These are phyloP conservation scores for Penicillium pulvis DNA, from an alignment of 495 filamentous ascomycete genomes.

Conservation along the genomic window DNA sequence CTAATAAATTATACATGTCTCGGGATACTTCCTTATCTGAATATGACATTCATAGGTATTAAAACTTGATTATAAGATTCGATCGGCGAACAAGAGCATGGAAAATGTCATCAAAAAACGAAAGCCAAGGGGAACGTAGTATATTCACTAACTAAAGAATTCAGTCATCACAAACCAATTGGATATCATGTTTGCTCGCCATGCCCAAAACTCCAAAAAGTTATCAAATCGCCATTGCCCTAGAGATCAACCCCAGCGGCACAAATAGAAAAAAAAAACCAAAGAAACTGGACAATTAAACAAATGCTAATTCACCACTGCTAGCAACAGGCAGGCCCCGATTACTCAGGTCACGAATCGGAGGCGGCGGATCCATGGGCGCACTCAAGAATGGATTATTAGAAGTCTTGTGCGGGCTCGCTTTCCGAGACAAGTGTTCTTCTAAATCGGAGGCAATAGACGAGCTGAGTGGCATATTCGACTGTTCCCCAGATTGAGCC, in stretches of 20 bases:
- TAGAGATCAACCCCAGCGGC: too few species aligned
- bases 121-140: not conserved
- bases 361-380: conserved; percentile 22
- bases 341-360: conserved; percentile 18
- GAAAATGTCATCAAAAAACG: not conserved
- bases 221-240: not conserved
- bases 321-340: conserved; percentile 30
- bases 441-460: conserved; percentile 33
- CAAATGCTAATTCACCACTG: conserved; percentile 38
- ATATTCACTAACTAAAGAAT: not conserved
- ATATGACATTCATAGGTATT: too few species aligned
- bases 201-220: conserved; percentile 25
- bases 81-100: too few species aligned
- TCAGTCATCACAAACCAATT: conserved; percentile 20
- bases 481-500: not conserved
- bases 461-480: conserved; percentile 24
- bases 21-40: too few species aligned
- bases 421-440: conserved; percentile 29
- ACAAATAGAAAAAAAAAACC: conserved; percentile 5
- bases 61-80: too few species aligned
- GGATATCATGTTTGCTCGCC: conserved; percentile 35
- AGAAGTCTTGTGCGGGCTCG: conserved; percentile 15
- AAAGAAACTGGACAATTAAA: conserved; percentile 17
- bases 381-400: conserved; percentile 15
- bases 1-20: not conserved